Evolutionary conservation across 768 basidiomycete genomes (phyloP), one percentile per base, ranked within the genome.

Genomic region (Omphalotus guepiniiformis): DNA sequence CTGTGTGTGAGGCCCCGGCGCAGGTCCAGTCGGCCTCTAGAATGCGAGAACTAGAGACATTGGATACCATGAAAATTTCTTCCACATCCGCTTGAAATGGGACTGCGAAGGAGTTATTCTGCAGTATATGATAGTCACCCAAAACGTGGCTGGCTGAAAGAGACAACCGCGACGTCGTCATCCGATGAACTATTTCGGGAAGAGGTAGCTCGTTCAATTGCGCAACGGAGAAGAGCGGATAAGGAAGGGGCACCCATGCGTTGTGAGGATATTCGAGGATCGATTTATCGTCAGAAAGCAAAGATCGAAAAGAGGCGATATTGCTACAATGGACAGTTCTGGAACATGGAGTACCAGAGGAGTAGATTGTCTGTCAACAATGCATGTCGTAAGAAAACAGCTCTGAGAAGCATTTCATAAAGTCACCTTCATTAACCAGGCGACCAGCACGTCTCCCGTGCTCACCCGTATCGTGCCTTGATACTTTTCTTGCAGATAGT

Each of bases 11-110:
- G 1, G 59, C 64, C 2, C 71, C 69, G 3, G 66, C 43, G 2
- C 58, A 39, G 12, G 55, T 62, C 72, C 71, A 72, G 43, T 72
- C 69, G 3, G 67, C 48, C 38, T 72, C 69, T 9, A 72, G 34
- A 27, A 71, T 72, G 15, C 68, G 62, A 11, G 69, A 68, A 6
- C 65, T 66, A 21, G 69, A 70, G 16, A 72, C 68, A 49, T 73
- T 71, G 26, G 69, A 71, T 1, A 73, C 28, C 2, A 63, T 51
- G 13, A 74, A 47, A 0, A 64, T 67, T 42, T 72, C 71, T 23
- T 68, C 50, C 6, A 67, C 69, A 18, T 53, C 51, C 0, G 64
- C 65, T 37, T 66, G 64, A 8, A 58, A 58, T 0, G 69, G 71
- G 54, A 70, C 66, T 3, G 60, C 49, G 9, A 63, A 49, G 16